Evolutionary conservation across 371 early-diverging fungal genomes (phyloP), one percentile per base, ranked within the genome.

Genomic region (Entomophthora muscae): DNA sequence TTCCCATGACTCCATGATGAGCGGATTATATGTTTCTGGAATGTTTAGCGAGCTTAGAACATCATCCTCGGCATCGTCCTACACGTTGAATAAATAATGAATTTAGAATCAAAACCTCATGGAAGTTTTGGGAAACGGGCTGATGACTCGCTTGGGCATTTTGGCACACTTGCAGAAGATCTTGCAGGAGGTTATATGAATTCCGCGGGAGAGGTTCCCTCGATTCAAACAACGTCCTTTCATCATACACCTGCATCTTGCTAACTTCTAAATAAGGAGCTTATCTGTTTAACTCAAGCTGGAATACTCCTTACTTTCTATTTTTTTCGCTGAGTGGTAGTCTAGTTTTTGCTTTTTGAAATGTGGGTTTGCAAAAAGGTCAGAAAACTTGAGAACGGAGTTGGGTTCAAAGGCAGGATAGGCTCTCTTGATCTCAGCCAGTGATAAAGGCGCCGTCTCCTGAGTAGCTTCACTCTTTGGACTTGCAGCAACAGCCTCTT

Each of bases 1-100:
- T 66, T 94, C 92, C 95, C 95, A 94, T 5, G 70, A 65, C 32
- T 88, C 90, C 54, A 89, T 68, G 66, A 84, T 75, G 24, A 91
- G 68, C 0, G 88, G 76, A 62, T 78, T 76, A 65, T 73, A 81
- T 53, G 28, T 73, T 65, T 58, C 68, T 69, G 27, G 72, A 67
- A 42, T 71, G 64, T n/a, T 73, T 68, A 21, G 60, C 58, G 26
- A 51, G 64, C 66, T 69, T 66, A 13, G 65, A 63, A 27, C 66
- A 52, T 33, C 66, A 63, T 32, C 61, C 63, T 1, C 59, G 31
- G 67, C 65, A 69, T 24, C 66, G 66, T 42, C 42, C 42, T 42
- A 42, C 17, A 17, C 42, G 42, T n/a, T n/a, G n/a, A n/a, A 42
- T 42, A 42, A 42, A 42, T 42, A 5, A 17, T 17, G 17, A 5